Evolutionary conservation across 495 filamentous ascomycete species (phyloP).

Genomic region (Amniculicola lignicola): DNA sequence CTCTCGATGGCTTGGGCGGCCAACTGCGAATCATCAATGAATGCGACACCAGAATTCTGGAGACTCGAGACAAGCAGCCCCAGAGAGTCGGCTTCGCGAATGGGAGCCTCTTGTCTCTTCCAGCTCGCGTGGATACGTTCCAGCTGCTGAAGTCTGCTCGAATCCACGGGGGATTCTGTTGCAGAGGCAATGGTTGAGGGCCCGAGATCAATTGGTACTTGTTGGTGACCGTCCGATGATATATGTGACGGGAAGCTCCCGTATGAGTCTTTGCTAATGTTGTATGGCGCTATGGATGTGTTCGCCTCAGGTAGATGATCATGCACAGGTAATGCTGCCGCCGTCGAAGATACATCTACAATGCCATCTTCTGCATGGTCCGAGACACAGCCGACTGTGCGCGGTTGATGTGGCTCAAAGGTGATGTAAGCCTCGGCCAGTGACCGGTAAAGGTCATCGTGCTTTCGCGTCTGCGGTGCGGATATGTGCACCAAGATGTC

Average conservation of each 20-base stretch:
- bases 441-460: slow-evolving; percentile 38
- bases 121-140: slow-evolving; percentile 21
- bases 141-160: slow-evolving; percentile 18
- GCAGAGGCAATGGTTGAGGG: neutral
- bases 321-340: neutral
- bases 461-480: slow-evolving; percentile 33
- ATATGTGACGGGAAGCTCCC: slow-evolving; percentile 27
- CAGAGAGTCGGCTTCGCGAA: neutral
- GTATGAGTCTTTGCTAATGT: slow-evolving; percentile 16
- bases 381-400: no score
- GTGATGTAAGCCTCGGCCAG: slow-evolving; percentile 38
- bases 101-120: slow-evolving; percentile 4
- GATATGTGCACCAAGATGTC: slow-evolving; percentile 42
- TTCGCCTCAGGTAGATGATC: neutral
- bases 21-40: slow-evolving; percentile 39
- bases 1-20: slow-evolving; percentile 37
- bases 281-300: neutral
- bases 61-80: neutral
- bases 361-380: neutral
- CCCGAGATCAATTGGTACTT: neutral
- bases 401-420: slow-evolving; percentile 25
- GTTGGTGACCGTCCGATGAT: neutral
- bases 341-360: neutral
- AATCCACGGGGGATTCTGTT: neutral
- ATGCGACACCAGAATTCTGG: neutral